Evolutionary conservation across 2,329 filamentous ascomycete species (phyloP).

Genomic region (Trichoderma arundinaceum): DNA sequence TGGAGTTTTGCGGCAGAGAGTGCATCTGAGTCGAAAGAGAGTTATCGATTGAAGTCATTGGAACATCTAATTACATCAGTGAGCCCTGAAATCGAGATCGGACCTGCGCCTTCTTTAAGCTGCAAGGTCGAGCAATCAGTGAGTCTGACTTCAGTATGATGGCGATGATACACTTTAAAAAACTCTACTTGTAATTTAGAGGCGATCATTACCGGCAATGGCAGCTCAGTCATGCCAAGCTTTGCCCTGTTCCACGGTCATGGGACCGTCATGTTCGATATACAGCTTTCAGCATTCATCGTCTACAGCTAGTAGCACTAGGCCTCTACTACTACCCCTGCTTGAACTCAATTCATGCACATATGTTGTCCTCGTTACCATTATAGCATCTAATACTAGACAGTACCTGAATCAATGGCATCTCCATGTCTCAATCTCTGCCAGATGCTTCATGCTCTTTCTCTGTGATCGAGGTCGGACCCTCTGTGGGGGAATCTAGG

Average conservation of each 20-base stretch:
- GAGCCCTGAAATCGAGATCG: no score
- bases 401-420: neutral
- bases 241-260: constrained; percentile 22
- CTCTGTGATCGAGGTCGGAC: neutral
- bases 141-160: no score
- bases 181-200: neutral
- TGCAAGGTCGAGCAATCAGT: neutral
- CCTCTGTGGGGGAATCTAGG: constrained; percentile 9
- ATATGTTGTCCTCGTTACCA: no score
- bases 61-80: no score
- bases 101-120: no score
- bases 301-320: no score
- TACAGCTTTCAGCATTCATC: neutral
- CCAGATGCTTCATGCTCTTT: neutral
- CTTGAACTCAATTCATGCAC: neutral
- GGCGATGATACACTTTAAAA: neutral
- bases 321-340: neutral
- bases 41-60: no score
- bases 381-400: no score
- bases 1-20: no score
- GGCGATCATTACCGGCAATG: constrained; percentile 19
- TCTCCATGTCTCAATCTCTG: neutral
- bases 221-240: constrained; percentile 7
- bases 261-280: constrained; percentile 12
- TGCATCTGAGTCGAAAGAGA: no score